Base-by-base conservation (phyloP, 768 basidiomycete species). In the Xerocomellus amylosporus region DNA sequence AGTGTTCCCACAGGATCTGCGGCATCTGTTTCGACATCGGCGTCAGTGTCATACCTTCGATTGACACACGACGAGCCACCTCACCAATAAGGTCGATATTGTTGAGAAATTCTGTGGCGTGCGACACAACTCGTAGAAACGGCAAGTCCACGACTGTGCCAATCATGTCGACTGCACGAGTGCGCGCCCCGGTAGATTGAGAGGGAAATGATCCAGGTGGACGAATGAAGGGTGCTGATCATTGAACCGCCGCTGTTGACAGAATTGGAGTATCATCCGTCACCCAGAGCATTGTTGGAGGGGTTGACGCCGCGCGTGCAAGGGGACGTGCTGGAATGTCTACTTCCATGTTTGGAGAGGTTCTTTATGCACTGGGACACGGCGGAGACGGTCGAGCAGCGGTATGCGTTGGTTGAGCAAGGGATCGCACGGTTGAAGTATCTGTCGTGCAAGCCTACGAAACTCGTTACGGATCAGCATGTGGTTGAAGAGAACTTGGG, bases 311-410 rank as follows among this genome's bases (percentile, higher is more conserved):
- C 66, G 5, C 53, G 50, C 1, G 20, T 46, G n/a, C 37, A 51
- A 10, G 55, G 48, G 8, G 62, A 56, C 0, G 45, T 5, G 7
- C 5, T 58, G 14, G 49, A 36, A n/a, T 68, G 65, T 43, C 36
- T 68, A 1, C 58, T 65, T 5, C 58, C 64, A 0, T 12, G 22
- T 34, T 31, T 67, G 41, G 59, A 69, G 19, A 54, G 61, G 46
- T 22, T 64, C 15, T 54, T 41, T 15, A 54, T 67, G 31, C 58
- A 61, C 34, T 67, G 66, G 66, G 67, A 69, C 39, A 64, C 58
- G 49, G 40, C 54, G 19, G 64, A 64, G 57, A 64, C 66, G 36
- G 58, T 66, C 9, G 66, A 67, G 49, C 13, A 39, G 28, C 64
- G 65, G 34, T 63, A 60, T 41, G 49, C 60, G 31, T 20, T 63